phyloP scores from a whole-genome alignment of 306 rosid species.

The Pterocarpus macrocarpus region DNA sequence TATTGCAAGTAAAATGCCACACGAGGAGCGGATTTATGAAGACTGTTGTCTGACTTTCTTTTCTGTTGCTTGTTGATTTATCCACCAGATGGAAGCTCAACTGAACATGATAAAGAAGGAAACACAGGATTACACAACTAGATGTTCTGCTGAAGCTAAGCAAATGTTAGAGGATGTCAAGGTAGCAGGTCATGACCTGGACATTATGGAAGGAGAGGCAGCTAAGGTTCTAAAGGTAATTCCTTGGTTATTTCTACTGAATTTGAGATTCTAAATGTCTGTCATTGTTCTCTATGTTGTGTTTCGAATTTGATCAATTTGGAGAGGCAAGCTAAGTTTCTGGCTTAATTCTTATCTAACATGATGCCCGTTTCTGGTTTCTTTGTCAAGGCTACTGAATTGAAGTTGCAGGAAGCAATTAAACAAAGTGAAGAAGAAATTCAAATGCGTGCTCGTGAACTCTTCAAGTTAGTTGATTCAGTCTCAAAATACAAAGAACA shows the following conservation, averaged over 20 bases:
- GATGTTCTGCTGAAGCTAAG: slow-evolving; percentile 66
- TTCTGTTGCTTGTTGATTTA: slow-evolving; percentile 35
- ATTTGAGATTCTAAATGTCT: background rate
- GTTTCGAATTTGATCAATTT: background rate
- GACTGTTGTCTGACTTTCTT: slow-evolving; percentile 38
- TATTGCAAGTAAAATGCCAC: slow-evolving; percentile 9
- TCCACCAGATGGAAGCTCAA: slow-evolving; percentile 71
- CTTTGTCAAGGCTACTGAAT: slow-evolving; percentile 64
- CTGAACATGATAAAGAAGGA: slow-evolving; percentile 65
- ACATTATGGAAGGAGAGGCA: slow-evolving; percentile 75
- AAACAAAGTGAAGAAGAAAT: slow-evolving; percentile 71
- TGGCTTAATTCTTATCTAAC: background rate
- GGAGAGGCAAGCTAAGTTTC: slow-evolving; percentile 7
- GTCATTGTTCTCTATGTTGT: background rate
- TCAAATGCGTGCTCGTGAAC: slow-evolving; percentile 60
- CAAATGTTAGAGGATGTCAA: slow-evolving; percentile 69
- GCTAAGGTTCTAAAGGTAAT: slow-evolving; percentile 75
- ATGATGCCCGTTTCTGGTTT: background rate
- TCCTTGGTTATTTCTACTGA: background rate
- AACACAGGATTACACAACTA: slow-evolving; percentile 57
- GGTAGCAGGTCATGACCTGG: slow-evolving; percentile 60
- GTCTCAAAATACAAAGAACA: slow-evolving; percentile 72
- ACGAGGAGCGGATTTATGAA: background rate
- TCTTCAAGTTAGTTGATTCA: slow-evolving; percentile 65
- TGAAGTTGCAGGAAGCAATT: slow-evolving; percentile 71